Evolutionary conservation across 805 yeast species (phyloP).

Genomic region (Zygosaccharomyces bisporus): DNA sequence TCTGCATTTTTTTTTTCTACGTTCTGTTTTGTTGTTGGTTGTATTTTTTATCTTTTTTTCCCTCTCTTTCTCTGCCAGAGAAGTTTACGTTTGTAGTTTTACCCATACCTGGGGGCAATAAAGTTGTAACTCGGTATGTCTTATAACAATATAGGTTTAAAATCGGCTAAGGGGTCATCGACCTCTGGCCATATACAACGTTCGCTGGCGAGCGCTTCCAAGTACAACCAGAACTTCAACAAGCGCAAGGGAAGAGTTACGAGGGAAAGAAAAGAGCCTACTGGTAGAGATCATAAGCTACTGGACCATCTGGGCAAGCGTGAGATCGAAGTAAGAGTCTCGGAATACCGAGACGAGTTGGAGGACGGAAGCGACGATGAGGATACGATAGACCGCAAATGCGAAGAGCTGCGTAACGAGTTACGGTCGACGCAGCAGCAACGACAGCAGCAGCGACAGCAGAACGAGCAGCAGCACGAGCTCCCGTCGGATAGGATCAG

Average conservation of each 20-base stretch:
- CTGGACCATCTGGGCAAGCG: conserved; percentile 23
- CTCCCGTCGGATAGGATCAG: neutral
- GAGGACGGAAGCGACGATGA: conserved; percentile 27
- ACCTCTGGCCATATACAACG: conserved; percentile 35
- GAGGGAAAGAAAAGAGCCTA: conserved; percentile 5
- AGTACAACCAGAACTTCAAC: conserved; percentile 14
- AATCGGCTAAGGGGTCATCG: conserved; percentile 35
- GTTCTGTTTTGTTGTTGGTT: neutral
- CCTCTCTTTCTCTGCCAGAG: neutral
- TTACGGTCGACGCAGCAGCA: conserved; percentile 11
- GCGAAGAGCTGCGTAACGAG: conserved; percentile 22
- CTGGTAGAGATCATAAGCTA: neutral
- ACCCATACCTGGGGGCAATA: neutral
- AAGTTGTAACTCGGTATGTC: conserved; percentile 22
- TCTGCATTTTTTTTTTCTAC: neutral
- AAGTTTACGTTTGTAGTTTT: conserved; percentile 1
- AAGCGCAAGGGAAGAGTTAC: conserved; percentile 5
- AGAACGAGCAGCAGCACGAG: neutral
- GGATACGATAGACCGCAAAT: conserved; percentile 21
- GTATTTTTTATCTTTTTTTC: neutral
- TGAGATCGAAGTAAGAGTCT: conserved; percentile 29
- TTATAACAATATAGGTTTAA: conserved; percentile 32
- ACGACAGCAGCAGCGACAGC: neutral
- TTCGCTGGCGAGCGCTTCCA: conserved; percentile 25
- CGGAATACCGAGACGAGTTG: conserved; percentile 28